Conservation (phyloP, 1,284 basidiomycete species). For the Apiotrichum montevideense region DNA sequence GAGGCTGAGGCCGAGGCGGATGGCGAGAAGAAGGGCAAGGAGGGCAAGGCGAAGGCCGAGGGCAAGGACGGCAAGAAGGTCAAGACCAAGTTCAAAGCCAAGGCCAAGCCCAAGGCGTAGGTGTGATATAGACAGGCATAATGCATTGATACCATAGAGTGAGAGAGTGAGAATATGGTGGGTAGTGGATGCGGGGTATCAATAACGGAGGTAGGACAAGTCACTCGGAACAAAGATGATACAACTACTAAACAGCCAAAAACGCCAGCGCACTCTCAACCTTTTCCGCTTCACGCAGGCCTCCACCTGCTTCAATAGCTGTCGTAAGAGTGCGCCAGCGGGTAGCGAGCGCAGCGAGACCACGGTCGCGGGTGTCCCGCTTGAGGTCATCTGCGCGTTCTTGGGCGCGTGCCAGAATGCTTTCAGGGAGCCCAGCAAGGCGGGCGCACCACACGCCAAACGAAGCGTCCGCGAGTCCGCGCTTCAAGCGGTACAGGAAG, state of each 20-base stretch:
- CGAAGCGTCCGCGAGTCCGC: slow-evolving; percentile 69
- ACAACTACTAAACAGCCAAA: slow-evolving; percentile 2
- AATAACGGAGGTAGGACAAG: too few species aligned
- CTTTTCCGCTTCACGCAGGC: slow-evolving; percentile 1
- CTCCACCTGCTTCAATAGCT: neutral
- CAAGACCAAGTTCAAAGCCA: slow-evolving; percentile 6
- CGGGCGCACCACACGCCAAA: slow-evolving; percentile 86
- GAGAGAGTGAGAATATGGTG: slow-evolving; percentile 3
- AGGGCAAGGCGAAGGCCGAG: slow-evolving; percentile 6
- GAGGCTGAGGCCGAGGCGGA: slow-evolving; percentile 15
- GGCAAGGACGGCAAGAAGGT: neutral
- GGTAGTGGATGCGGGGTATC: neutral
- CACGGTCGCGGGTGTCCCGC: slow-evolving; percentile 24
- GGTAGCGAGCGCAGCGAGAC: slow-evolving; percentile 5
- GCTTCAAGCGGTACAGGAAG: slow-evolving; percentile 70
- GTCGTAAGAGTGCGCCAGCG: neutral
- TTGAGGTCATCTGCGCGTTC: slow-evolving; percentile 58
- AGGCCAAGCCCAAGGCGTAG: slow-evolving; percentile 13
- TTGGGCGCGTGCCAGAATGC: slow-evolving; percentile 58
- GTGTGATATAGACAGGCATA: slow-evolving; percentile 8
- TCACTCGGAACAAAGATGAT: neutral
- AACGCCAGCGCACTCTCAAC: slow-evolving; percentile 13
- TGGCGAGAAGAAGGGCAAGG: slow-evolving; percentile 3
- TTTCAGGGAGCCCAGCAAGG: slow-evolving; percentile 69
- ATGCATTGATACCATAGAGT: slow-evolving; percentile 11